A percentile compares a stretch with the other conserved stretches of the same genome.
These are phyloP conservation scores for Mycena latifolia DNA, from an alignment of 768 basidiomycete genomes.

Conservation along the genomic window DNA sequence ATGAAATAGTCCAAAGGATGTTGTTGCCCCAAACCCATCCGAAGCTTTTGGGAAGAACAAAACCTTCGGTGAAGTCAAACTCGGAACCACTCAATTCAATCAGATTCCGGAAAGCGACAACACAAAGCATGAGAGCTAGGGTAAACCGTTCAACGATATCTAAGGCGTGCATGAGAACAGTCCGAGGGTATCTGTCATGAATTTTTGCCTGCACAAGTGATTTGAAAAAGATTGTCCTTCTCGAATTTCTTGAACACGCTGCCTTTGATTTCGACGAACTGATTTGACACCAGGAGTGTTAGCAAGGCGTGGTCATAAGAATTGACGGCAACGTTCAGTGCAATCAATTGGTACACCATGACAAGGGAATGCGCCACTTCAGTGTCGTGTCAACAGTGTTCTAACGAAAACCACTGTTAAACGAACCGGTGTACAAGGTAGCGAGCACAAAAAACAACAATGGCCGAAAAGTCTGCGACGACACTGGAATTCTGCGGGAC, in stretches of 20 bases:
- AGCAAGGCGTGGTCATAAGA: slow-evolving; percentile 97
- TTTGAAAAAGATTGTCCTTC: slow-evolving; percentile 98
- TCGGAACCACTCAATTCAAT: slow-evolving; percentile 95
- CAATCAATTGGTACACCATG: slow-evolving; percentile 95
- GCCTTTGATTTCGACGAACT: slow-evolving; percentile 99
- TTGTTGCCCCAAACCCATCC: slow-evolving; percentile 87
- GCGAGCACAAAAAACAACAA: slow-evolving; percentile 88
- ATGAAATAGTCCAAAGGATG: slow-evolving; percentile 89
- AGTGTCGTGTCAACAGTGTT: neutral
- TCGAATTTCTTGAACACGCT: slow-evolving; percentile 99
- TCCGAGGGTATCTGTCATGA: neutral
- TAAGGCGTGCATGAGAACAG: slow-evolving; percentile 41
- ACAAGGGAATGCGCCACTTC: slow-evolving; percentile 92
- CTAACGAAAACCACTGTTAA: neutral
- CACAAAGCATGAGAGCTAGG: slow-evolving; percentile 88
- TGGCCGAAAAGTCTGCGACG: slow-evolving; percentile 79
- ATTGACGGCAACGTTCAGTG: slow-evolving; percentile 97
- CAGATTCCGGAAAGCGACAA: slow-evolving; percentile 94
- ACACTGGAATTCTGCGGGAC: slow-evolving; percentile 71
- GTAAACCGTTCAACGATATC: slow-evolving; percentile 99
- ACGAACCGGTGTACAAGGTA: slow-evolving; percentile 83
- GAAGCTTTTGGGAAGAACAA: slow-evolving; percentile 84
- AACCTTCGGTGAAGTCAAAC: slow-evolving; percentile 80
- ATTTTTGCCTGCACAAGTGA: slow-evolving; percentile 92
- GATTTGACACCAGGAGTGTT: slow-evolving; percentile 95